Base-by-base conservation (phyloP, 2,329 filamentous ascomycete species). In the Botrytis sinoallii region DNA sequence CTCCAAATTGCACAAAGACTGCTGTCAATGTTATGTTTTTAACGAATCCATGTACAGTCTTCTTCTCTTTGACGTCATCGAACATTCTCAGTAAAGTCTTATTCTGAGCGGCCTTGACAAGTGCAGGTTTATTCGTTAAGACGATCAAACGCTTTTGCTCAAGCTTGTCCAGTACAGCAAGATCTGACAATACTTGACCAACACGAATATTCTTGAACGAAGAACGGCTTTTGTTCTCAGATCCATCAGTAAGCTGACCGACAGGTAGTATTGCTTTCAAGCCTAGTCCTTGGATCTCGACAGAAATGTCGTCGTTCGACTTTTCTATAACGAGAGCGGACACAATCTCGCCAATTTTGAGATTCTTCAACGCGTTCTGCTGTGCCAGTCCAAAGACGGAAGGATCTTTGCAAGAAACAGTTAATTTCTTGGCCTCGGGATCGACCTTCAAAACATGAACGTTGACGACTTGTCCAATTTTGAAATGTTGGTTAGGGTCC, bases 361-460 rank as follows among this genome's bases (percentile, higher is more conserved):
- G 85, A 59, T 89, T 88, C 79, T 92, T 90, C 78, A 97, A 89
- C 1, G 92, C 92, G 74, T 89, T 88, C 80, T 96, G 93, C 79
- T 93, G 92, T 57, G 93, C 90, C 32, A 89, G 79, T 16, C 92
- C 92, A 79, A 96, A 93, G 0, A 89, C 89, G 40, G 91, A 89
- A 14, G 93, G 93, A 77, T 97, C 94, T 83, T 97, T 97, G 87
- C 96, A 99, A 32, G 95, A 97, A 7, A 99, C 93, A 55, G 93
- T 89, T 77, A 99, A 88, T 77, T 92, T 91, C 75, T 88, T 86
- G 57, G 88, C 85, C 73, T 92, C 89, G 1, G 90, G 85, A 78
- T 97, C 90, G 68, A 98, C 90, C 68, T 91, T 92, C 48, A 97
- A 83, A n/a, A 97, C 90, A 79, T 95, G 93, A 32, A 98, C 93